Evolutionary conservation across 257 asterid genomes (phyloP), one percentile per base, ranked within the genome.

Genomic region (Solanum infundibuliforme): DNA sequence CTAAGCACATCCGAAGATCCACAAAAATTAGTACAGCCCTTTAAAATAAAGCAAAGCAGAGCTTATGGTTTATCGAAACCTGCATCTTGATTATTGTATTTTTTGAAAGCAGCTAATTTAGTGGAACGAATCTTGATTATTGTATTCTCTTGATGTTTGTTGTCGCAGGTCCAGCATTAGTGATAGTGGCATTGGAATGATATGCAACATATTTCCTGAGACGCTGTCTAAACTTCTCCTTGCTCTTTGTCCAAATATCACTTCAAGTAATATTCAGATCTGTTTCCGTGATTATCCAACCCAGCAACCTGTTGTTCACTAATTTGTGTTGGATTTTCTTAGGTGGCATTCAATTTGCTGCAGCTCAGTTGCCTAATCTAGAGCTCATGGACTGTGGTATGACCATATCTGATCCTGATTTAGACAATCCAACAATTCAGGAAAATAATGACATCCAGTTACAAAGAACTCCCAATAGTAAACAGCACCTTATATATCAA

Each of bases 261-360:
- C 99, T 87, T 96, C 98, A 62, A 97, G 99, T 97, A 96, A 94
- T 82, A 62, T 38, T 48, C 82, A 34, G 13, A 77, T 81, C 69
- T 29, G 69, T 35, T 48, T 81, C 55, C 12, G 13, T 81, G 27
- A 18, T 48, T 81, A 46, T 81, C 68, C 27, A 29, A 81, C 41
- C 5, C 29, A 48, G 18, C 11, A 46, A 46, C 69, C 29, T 29
- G 85, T 18, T 43, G 27, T 18, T 32, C 60, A 55, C 10, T 35
- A 7, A 74, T 65, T 75, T 39, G n/a, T 31, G 71, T 38, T 86
- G 74, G 73, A 46, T 73, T 77, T 25, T 73, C 27, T 25, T 88
- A 97, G 99, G 99, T 86, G 99, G 99, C 88, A 94, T 97, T 91
- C 99, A 97, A 83, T 97, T 97, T 88, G 99, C 99, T 74, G 91